Base-by-base conservation (phyloP, 768 basidiomycete species). In the Amanita pseudoporphyria region DNA sequence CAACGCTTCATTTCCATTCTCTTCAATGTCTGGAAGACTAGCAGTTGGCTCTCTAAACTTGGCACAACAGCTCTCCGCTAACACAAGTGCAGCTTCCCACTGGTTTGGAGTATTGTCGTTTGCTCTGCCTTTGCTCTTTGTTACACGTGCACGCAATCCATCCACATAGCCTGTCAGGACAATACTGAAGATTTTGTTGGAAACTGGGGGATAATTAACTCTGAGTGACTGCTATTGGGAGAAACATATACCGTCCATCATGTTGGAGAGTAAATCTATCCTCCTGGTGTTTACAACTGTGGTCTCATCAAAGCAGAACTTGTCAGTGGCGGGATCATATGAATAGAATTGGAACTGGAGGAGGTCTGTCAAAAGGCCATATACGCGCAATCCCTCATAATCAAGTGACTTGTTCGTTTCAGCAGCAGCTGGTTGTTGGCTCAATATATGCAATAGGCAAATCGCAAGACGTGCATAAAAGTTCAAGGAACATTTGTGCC, bases 1-100 rank as follows among this genome's bases (percentile, higher is more conserved):
- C 51, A 52, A 38, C 14, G 47, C 51, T 46, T 52, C 44, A 26
- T 52, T 52, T 46, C n/a, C 51, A 19, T 52, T 52, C 44, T 52
- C 35, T 52, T 52, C 51, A 4, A 52, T 52, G 51, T 52, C 51
- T 9, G 22, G 16, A 52, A 33, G 30, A 26, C 44, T 46, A 46
- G 51, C 18, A 52, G 24, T 16, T 32, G 51, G 51, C 51, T 52
- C 51, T 31, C 42, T 30, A 37, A 52, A 52, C 43, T 52, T 48
- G 21, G 26, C 51, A 46, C 51, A 52, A 45, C 51, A 52, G n/a
- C 16, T 28, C 42, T 48, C 22, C 12, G 51, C 51, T 16, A 46
- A 52, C 31, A 32, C 51, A 31, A 52, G 44, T 22, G 51, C 51
- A 36, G 51, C 24, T 47, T 52, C 51, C 44, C n/a, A n/a, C n/a